Base-by-base conservation (phyloP, 2,329 filamentous ascomycete genomes). In the Ophiosphaerella herpotricha region DNA sequence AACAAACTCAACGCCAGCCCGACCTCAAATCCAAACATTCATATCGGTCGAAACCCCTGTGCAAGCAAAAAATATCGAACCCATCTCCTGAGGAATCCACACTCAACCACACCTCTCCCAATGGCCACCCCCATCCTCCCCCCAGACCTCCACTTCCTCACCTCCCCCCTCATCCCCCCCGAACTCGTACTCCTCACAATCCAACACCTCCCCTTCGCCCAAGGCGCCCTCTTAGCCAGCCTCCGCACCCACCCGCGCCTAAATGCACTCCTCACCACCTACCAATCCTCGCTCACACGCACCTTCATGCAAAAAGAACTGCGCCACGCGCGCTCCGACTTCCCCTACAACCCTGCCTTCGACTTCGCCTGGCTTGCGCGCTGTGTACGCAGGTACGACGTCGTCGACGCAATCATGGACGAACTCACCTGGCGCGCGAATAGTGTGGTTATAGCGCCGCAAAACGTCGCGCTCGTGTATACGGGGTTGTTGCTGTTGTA, bases 381-480 rank as follows among this genome's bases (percentile, higher is more conserved):
- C 7, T 72, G 68, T 26, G 63, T 68, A 2, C 48, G 48, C n/a
- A 57, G 48, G 13, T 72, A 71, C 47, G 61, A 72, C 35, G 40
- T 60, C 1, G 46, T 69, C 8, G 69, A 72, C 46, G 63, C 66
- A 32, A 45, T 71, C 13, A 71, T 72, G 67, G 61, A 58, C 2
- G 57, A 58, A 18, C 48, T 72, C 0, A 57, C 57, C 13, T 67
- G 59, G 3, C 44, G 61, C 5, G 43, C 57, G n/a, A 72, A 70
- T 36, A 65, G 58, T 38, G 64, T 56, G 14, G 55, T 56, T 1
- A 57, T 71, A 1, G 43, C 58, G 18, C 53, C 8, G 4, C 13
- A 32, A 43, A 29, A 26, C 21, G 46, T 63, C 26, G 51, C 59
- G 1, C 33, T 70, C 3, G 60, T 61, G 13, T 61, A 71, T 39